Conservation (phyloP, 2,329 filamentous ascomycete species). For the Aspergillus transmontanensis region DNA sequence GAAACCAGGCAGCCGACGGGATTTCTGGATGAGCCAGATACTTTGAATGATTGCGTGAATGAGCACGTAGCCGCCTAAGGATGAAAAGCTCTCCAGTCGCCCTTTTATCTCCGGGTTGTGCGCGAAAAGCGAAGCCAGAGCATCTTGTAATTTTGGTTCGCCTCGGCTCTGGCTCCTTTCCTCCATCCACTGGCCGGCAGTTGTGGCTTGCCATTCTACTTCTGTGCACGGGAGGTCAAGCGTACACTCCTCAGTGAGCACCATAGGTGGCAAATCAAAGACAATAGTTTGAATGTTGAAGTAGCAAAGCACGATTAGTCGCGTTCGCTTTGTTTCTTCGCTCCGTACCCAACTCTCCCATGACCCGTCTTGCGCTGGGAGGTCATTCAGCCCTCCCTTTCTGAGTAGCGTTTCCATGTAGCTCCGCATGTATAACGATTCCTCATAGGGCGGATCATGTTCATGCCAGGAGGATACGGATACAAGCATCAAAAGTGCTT, state of each 20-base stretch:
- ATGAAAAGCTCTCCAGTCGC: constrained; percentile 32
- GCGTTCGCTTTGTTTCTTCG: constrained; percentile 35
- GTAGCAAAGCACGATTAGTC: constrained; percentile 38
- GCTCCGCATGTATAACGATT: constrained; percentile 32
- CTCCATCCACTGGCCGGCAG: constrained; percentile 26
- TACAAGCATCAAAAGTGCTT: constrained; percentile 31
- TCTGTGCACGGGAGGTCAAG: constrained; percentile 37
- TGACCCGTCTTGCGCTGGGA: constrained; percentile 32
- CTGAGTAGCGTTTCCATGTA: constrained; percentile 32
- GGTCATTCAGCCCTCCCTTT: constrained; percentile 31
- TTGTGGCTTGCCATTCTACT: constrained; percentile 34
- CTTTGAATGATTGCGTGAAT: constrained; percentile 38
- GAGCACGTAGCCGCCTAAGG: constrained; percentile 35
- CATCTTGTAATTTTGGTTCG: constrained; percentile 33
- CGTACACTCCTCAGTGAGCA: constrained; percentile 34
- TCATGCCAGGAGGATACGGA: constrained; percentile 37
- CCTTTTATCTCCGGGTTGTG: constrained; percentile 12
- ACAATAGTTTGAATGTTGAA: constrained; percentile 41
- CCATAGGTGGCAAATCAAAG: constrained; percentile 35
- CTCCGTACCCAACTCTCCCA: constrained; percentile 37
- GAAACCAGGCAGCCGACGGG: constrained; percentile 28
- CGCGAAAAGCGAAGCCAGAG: constrained; percentile 29
- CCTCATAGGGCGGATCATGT: constrained; percentile 33
- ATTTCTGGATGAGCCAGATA: constrained; percentile 39
- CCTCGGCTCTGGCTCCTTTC: constrained; percentile 25